Evolutionary conservation across 176 grass and related monocot genomes (phyloP), one percentile per base, ranked within the genome.

Genomic region (Thinopyrum elongatum): DNA sequence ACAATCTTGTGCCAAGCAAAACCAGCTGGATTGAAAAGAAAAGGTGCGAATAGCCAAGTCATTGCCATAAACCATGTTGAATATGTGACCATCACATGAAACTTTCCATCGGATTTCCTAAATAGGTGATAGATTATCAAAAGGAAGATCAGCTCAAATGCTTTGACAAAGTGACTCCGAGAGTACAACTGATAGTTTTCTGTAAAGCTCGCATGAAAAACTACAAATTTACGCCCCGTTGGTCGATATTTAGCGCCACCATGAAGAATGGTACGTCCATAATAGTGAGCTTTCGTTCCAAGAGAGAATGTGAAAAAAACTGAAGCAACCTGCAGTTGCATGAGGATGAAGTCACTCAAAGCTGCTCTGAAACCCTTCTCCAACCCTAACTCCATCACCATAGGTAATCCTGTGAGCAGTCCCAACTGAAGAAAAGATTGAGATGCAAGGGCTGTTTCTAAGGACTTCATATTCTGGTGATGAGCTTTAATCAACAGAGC

Each of bases 281-380:
- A 98, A 80, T 94, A 91, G 70, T 98, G 95, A 34, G 93, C 88
- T 83, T 98, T 98, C 70, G 95, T 98, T 92, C 95, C 95, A 46
- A 98, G 95, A 63, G 95, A 95, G 63, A 98, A 98, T 14, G 95
- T 98, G 86, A 98, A 98, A 80, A 98, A 98, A 83, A 98, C 86
- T 63, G 95, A 98, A 65, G 95, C 93, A 36, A 94, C 77, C 79
- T 98, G 95, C 86, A 98, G 71, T 86, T 98, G 91, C 93, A 98
- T 98, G 58, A 98, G 96, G 66, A 98, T 94, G 60, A 98, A 98
- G 62, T 98, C 93, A 82, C 87, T 95, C 59, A 98, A 70, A 85
- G 91, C 93, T 74, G 78, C 39, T 57, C 86, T 86, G 34, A 98
- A 92, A 65, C 96, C 96, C 78, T 98, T 98, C 42, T 98, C 96